These are phyloP conservation scores for Penicillium canescens DNA, from an alignment of 495 filamentous ascomycete species.

Conservation along the genomic window DNA sequence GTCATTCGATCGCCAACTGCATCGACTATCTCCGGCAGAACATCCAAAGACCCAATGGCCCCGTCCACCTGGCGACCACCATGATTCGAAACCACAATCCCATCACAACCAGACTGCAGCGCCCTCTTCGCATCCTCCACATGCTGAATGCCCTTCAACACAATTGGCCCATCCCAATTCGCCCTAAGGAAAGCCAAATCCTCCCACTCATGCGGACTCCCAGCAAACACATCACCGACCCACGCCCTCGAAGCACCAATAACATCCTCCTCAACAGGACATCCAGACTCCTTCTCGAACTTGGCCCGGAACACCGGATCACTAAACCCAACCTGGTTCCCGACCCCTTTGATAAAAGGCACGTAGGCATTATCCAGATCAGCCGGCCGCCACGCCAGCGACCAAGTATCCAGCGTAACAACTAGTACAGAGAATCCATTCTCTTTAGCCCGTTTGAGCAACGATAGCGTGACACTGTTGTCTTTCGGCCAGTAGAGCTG, in stretches of 20 bases:
- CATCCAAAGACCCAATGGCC: slow-evolving; percentile 62
- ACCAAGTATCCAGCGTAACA: slow-evolving; percentile 44
- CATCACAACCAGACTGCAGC: slow-evolving; percentile 49
- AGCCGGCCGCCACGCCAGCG: slow-evolving; percentile 55
- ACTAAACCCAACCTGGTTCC: slow-evolving; percentile 44
- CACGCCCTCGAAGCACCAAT: slow-evolving; percentile 47
- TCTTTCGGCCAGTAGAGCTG: slow-evolving; percentile 71
- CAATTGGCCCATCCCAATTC: slow-evolving; percentile 62
- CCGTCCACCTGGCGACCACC: slow-evolving; percentile 67
- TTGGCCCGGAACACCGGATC: slow-evolving; percentile 65
- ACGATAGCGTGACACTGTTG: slow-evolving; percentile 57
- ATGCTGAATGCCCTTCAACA: slow-evolving; percentile 51
- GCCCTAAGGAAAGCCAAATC: slow-evolving; percentile 55
- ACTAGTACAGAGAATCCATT: slow-evolving; percentile 48
- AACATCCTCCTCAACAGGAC: slow-evolving; percentile 51
- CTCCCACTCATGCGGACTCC: slow-evolving; percentile 56
- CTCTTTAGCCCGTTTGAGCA: slow-evolving; percentile 61
- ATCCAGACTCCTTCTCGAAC: slow-evolving; percentile 47
- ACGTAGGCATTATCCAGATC: slow-evolving; percentile 64
- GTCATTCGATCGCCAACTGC: slow-evolving; percentile 54
- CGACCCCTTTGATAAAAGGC: slow-evolving; percentile 50
- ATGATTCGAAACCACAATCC: slow-evolving; percentile 57
- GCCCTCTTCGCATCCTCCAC: slow-evolving; percentile 51
- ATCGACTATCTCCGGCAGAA: slow-evolving; percentile 63
- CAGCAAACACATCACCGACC: slow-evolving; percentile 50